These are phyloP conservation scores for Cenchrus purpureus DNA, from an alignment of 176 grass and related monocot genomes.

Conservation along the genomic window DNA sequence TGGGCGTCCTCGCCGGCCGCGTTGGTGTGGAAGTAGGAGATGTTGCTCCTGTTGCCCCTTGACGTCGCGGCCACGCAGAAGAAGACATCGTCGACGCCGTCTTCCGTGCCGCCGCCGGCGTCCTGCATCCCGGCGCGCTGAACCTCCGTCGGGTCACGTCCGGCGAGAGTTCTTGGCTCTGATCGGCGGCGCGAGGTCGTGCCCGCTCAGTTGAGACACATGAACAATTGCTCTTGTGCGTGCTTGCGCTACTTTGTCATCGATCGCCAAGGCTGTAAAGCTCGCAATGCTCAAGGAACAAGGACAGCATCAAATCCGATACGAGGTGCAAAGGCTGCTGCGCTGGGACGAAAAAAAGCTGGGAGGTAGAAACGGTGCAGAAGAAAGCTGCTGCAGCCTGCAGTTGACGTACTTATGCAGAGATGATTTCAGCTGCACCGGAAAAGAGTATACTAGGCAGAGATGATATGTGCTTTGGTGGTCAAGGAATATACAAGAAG, in stretches of 20 bases:
- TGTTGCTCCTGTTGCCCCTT: constrained; percentile 29
- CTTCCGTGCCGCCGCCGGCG: not conserved
- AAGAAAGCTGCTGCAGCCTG: constrained; percentile 39
- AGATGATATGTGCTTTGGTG: no score
- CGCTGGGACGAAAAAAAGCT: constrained; percentile 9
- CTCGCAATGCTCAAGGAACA: not conserved
- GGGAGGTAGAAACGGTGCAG: constrained; percentile 8
- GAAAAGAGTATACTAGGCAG: no score
- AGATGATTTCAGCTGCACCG: constrained; percentile 23
- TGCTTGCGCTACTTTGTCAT: constrained; percentile 5
- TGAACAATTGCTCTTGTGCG: not conserved
- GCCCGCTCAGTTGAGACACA: not conserved
- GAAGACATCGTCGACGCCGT: constrained; percentile 31
- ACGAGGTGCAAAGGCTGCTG: constrained; percentile 20
- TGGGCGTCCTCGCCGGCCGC: constrained; percentile 38
- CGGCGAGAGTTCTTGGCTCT: not conserved
- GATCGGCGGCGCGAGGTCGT: constrained; percentile 22
- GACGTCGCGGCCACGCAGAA: constrained; percentile 56
- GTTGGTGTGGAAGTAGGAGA: constrained; percentile 52
- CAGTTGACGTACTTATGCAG: constrained; percentile 20
- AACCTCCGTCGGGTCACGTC: constrained; percentile 4
- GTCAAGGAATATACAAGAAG: constrained; percentile 38
- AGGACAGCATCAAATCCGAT: constrained; percentile 17
- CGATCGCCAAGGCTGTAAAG: not conserved
- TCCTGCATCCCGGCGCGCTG: not conserved